These are phyloP conservation scores for Beauveria sp. DNA, from an alignment of 2,329 filamentous ascomycete genomes.

Conservation along the genomic window DNA sequence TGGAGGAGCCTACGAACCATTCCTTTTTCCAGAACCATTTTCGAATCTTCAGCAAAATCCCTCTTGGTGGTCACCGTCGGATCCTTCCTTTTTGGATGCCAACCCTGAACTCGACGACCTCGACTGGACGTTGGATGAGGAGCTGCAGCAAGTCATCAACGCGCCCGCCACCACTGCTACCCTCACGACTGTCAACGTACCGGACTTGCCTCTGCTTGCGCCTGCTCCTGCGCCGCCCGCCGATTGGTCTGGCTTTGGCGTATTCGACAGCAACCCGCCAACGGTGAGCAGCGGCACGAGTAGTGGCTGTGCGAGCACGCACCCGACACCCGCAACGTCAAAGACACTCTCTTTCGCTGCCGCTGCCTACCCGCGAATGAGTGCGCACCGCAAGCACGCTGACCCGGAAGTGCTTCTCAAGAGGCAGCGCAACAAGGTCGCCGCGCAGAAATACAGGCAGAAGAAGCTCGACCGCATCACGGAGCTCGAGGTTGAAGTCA, in stretches of 20 bases:
- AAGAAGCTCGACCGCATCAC: conserved; percentile 53
- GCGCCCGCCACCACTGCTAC: neutral
- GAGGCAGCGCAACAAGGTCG: conserved; percentile 54
- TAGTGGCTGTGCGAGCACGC: neutral
- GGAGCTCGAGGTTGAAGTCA: conserved; percentile 46
- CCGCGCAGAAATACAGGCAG: conserved; percentile 55
- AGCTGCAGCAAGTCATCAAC: neutral
- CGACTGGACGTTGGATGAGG: conserved; percentile 4
- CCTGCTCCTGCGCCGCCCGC: neutral
- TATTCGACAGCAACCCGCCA: conserved; percentile 7
- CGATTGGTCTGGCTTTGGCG: conserved; percentile 6
- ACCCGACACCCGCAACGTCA: neutral
- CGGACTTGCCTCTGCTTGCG: neutral
- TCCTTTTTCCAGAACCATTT: neutral
- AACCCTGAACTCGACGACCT: neutral
- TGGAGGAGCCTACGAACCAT: neutral
- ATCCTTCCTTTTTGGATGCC: neutral
- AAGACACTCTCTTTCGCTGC: neutral
- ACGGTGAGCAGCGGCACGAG: neutral
- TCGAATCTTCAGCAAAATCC: neutral
- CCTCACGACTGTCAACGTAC: neutral
- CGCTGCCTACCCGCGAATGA: neutral
- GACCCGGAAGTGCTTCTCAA: conserved; percentile 29
- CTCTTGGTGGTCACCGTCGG: neutral
- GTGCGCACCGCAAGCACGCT: neutral